A percentile compares a stretch with the other conserved stretches of the same genome.
Conservation (phyloP, 2,329 filamentous ascomycete species). For the Epichloe elymi region DNA sequence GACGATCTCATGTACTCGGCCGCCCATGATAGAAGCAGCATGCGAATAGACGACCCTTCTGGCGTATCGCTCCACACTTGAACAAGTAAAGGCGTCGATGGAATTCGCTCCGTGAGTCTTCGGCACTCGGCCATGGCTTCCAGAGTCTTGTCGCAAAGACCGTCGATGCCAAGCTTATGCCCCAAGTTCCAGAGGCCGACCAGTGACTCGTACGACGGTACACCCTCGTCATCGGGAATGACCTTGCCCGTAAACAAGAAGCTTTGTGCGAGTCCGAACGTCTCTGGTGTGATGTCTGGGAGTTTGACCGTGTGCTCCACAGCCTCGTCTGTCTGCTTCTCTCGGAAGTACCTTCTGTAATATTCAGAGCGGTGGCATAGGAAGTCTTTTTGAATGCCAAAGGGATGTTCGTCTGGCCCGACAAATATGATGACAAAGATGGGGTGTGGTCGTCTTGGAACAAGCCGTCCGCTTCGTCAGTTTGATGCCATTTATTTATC, state of each 20-base stretch:
- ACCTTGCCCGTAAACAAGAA: constrained; percentile 40
- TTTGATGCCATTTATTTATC: no score
- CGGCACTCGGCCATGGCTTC: constrained; percentile 45
- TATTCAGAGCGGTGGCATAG: constrained; percentile 37
- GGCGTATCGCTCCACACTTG: constrained; percentile 50
- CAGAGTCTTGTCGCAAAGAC: constrained; percentile 42
- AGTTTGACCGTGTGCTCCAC: constrained; percentile 39
- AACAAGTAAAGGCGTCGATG: constrained; percentile 43
- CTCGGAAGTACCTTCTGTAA: constrained; percentile 33
- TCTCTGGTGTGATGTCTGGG: constrained; percentile 31
- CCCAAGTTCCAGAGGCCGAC: constrained; percentile 45
- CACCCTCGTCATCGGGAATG: constrained; percentile 25
- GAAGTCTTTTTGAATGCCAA: constrained; percentile 46
- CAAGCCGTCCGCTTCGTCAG: neutral
- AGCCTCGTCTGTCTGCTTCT: constrained; percentile 18
- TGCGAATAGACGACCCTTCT: constrained; percentile 44
- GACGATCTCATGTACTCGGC: constrained; percentile 50
- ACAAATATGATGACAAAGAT: constrained; percentile 42
- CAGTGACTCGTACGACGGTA: constrained; percentile 40
- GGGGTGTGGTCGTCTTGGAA: constrained; percentile 34
- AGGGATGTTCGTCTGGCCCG: constrained; percentile 37
- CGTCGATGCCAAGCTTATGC: constrained; percentile 35
- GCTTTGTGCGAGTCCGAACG: constrained; percentile 42
- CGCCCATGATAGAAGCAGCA: constrained; percentile 46
- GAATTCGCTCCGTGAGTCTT: constrained; percentile 39